A percentile compares a stretch with the other conserved stretches of the same genome.
Evolutionary conservation across 192 early-diverging fungal species (phyloP).

Genomic region (Spizellomyces punctatus): DNA sequence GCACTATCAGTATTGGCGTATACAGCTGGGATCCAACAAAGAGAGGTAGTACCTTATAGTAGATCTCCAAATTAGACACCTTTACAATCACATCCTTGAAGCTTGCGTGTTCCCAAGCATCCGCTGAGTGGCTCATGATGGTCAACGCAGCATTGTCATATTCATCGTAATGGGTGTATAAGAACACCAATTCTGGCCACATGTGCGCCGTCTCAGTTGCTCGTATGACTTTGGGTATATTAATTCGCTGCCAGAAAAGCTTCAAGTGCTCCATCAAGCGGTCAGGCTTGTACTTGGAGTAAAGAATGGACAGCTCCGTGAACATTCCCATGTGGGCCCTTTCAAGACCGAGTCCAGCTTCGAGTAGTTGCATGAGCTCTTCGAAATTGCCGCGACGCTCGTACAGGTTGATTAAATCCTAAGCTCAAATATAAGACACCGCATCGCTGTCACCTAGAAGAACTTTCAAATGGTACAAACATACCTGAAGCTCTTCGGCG

Average conservation of each 20-base stretch:
- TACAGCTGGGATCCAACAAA: background rate
- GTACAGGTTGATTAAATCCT: conserved; percentile 82
- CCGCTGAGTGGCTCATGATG: conserved; percentile 93
- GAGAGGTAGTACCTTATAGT: conserved; percentile 75
- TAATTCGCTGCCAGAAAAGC: conserved; percentile 96
- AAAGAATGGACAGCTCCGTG: conserved; percentile 96
- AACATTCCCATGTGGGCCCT: conserved; percentile 99
- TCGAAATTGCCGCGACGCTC: conserved; percentile 88
- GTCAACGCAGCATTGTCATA: conserved; percentile 96
- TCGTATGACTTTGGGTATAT: conserved; percentile 98
- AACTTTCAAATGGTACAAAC: background rate
- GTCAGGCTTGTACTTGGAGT: conserved; percentile 94
- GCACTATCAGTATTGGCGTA: conserved; percentile 29
- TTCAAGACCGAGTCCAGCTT: conserved; percentile 94
- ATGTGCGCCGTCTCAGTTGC: conserved; percentile 90
- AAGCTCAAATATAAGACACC: background rate
- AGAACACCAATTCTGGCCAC: conserved; percentile 97
- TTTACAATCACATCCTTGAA: conserved; percentile 99
- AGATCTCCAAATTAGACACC: conserved; percentile 96
- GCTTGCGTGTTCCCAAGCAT: conserved; percentile 94
- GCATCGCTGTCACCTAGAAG: background rate
- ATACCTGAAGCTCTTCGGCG: conserved; percentile 87
- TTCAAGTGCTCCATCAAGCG: conserved; percentile 97
- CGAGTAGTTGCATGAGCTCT: conserved; percentile 87
- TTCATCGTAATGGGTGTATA: conserved; percentile 99